Percentiles rank a stretch among this genome's conserved stretches.
phyloP scores from a whole-genome alignment of 2,329 filamentous ascomycete genomes.

The Thielaviopsis musarum region DNA sequence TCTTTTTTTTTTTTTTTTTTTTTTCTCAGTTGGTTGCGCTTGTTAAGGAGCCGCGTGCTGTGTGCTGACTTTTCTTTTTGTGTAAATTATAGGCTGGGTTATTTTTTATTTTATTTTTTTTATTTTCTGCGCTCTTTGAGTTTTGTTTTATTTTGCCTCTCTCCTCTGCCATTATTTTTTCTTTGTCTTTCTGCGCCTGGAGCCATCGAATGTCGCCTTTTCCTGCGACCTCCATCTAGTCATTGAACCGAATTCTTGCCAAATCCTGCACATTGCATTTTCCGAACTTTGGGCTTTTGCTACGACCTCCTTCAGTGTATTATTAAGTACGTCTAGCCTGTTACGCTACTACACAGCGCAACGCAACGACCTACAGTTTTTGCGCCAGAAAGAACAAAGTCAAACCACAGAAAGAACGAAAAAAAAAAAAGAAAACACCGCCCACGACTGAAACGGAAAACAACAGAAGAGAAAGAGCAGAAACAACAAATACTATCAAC shows the following conservation, averaged over 20 bases:
- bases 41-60: neutral
- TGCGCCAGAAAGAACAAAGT: too few species aligned
- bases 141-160: neutral
- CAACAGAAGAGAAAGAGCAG: too few species aligned
- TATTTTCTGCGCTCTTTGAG: too few species aligned
- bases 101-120: neutral
- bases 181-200: neutral
- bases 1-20: neutral
- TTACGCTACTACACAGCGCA: neutral
- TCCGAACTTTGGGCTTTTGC: neutral
- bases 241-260: neutral
- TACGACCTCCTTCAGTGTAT: neutral
- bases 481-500: neutral
- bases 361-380: neutral
- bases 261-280: neutral
- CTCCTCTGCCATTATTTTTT: neutral
- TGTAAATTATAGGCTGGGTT: neutral
- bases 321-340: neutral
- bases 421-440: too few species aligned
- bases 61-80: neutral
- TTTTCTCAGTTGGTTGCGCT: neutral
- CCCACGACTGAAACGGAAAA: too few species aligned
- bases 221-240: neutral
- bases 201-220: neutral
- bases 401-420: too few species aligned